Percentiles rank a stretch among this genome's conserved stretches.
Evolutionary conservation across 208 protist species (phyloP).

Genomic region (Crithidia mellificae): DNA sequence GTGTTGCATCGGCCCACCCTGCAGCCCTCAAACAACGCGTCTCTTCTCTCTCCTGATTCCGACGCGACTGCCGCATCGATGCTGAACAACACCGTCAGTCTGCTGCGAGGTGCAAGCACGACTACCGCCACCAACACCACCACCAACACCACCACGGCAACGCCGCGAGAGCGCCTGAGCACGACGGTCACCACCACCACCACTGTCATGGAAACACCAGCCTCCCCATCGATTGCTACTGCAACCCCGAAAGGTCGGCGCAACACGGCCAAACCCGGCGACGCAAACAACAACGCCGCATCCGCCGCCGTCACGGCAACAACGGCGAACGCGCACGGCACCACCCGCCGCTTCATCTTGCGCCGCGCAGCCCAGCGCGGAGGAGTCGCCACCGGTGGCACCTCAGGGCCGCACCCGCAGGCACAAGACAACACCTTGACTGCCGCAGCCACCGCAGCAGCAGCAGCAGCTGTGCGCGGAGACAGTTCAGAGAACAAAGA

Average conservation of each 20-base stretch:
- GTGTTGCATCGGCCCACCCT: not conserved
- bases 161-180: not conserved
- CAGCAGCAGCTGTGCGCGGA: not conserved
- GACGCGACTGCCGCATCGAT: not conserved
- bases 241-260: not conserved
- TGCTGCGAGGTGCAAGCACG: not conserved
- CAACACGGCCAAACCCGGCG: not conserved
- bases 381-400: not conserved
- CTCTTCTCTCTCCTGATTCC: not conserved
- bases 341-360: constrained; percentile 8
- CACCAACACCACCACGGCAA: not conserved
- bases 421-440: not conserved
- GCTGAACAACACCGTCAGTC: not conserved
- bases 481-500: no score
- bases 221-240: not conserved
- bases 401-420: not conserved
- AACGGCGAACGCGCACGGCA: not conserved
- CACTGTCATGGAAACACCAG: not conserved
- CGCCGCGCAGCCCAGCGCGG: not conserved
- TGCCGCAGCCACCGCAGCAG: not conserved
- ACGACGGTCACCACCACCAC: not conserved
- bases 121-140: not conserved
- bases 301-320: not conserved
- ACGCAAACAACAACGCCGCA: not conserved
- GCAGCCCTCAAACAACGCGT: not conserved